Conservation (phyloP, 495 filamentous ascomycete species). For the Penicillium chermesinum region DNA sequence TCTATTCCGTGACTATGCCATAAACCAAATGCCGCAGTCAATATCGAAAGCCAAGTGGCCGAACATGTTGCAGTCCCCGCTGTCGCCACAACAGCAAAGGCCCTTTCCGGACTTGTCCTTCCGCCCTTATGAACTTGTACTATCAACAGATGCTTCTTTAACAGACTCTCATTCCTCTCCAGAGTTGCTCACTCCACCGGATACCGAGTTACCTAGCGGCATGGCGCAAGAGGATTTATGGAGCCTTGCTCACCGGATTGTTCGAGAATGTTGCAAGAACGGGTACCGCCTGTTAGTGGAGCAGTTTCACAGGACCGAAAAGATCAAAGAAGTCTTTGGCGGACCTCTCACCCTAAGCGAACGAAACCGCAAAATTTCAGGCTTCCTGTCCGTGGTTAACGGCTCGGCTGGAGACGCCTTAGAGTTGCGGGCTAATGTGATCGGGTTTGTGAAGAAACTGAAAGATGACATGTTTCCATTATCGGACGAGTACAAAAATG, state of each 20-base stretch:
- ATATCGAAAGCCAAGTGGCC: neutral
- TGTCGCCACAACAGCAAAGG: neutral
- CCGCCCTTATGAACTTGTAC: neutral
- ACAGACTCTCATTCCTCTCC: slow-evolving; percentile 19
- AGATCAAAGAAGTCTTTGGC: slow-evolving; percentile 21
- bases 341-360: slow-evolving; percentile 14
- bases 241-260: slow-evolving; percentile 27
- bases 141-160: slow-evolving; percentile 1
- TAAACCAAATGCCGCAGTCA: neutral
- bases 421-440: slow-evolving; percentile 10
- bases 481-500: slow-evolving; percentile 9
- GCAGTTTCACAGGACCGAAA: slow-evolving; percentile 8
- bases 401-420: slow-evolving; percentile 4
- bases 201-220: slow-evolving; percentile 9
- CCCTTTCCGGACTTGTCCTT: neutral
- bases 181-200: slow-evolving; percentile 14
- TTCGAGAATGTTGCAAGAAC: slow-evolving; percentile 23
- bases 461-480: slow-evolving; percentile 11
- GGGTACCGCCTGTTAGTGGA: slow-evolving; percentile 24
- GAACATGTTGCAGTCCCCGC: neutral
- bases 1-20: neutral
- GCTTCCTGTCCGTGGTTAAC: neutral
- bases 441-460: slow-evolving; percentile 6
- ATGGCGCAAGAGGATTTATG: slow-evolving; percentile 11
- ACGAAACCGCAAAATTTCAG: slow-evolving; percentile 7